These are phyloP conservation scores for Primulina eburnea DNA, from an alignment of 257 asterid genomes.

Conservation along the genomic window DNA sequence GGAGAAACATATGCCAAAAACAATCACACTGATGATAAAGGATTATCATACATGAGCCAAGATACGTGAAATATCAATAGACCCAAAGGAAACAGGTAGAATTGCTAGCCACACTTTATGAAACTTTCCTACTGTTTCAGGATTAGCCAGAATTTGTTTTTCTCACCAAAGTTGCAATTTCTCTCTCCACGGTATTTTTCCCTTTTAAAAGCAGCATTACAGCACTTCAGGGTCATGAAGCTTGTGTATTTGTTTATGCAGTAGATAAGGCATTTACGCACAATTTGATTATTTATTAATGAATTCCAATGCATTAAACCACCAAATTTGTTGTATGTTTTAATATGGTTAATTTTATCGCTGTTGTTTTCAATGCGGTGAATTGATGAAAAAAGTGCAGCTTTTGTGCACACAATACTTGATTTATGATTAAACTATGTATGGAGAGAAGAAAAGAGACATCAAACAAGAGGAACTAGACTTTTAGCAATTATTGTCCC, in stretches of 20 bases:
- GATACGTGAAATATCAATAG: neutral
- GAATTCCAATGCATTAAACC: neutral
- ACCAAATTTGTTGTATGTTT: neutral
- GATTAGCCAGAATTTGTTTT: neutral
- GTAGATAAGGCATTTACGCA: neutral
- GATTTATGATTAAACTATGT: neutral
- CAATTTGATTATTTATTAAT: neutral
- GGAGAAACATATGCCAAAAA: neutral
- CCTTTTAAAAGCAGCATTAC: neutral
- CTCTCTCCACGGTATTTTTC: neutral
- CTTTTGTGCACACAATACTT: neutral
- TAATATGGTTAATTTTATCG: neutral
- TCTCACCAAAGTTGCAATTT: neutral
- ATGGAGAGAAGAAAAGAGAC: neutral
- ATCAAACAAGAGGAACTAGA: neutral
- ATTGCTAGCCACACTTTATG: neutral
- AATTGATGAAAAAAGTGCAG: neutral
- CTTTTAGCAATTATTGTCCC: neutral
- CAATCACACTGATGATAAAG: neutral
- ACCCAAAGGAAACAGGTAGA: neutral
- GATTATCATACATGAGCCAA: neutral
- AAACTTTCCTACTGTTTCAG: neutral
- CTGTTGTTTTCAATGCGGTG: neutral
- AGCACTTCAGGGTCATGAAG: neutral
- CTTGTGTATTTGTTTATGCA: neutral